These are phyloP conservation scores for Cryptomeria japonica DNA, from an alignment of 75 land plant genomes.

Conservation along the genomic window DNA sequence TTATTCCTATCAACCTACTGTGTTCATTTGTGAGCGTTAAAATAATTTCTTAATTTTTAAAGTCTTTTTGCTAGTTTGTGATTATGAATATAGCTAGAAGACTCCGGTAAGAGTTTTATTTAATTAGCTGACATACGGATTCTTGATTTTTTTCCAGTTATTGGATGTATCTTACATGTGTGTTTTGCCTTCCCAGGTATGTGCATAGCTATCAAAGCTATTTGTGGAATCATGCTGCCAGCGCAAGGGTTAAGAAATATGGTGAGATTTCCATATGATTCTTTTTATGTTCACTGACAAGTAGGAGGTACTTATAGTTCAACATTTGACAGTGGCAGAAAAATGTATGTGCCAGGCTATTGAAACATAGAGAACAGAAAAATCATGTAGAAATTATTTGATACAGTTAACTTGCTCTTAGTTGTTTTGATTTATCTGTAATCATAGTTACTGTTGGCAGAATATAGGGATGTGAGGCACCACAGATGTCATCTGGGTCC, in stretches of 20 bases:
- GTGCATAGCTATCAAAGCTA: conserved; percentile 98
- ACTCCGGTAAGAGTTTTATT: background rate
- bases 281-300: background rate
- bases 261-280: conserved; percentile 41
- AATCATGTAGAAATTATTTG: background rate
- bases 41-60: background rate
- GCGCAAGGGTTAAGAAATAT: conserved; percentile 65
- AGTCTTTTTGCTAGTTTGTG: background rate
- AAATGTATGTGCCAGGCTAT: background rate
- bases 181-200: conserved; percentile 52
- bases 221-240: conserved; percentile 97
- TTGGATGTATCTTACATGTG: background rate
- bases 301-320: background rate
- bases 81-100: background rate
- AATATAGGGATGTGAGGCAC: too few relatives aligned
- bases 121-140: background rate
- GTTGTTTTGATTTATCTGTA: background rate
- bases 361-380: background rate
- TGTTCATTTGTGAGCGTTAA: background rate
- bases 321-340: background rate
- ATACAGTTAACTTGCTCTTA: background rate
- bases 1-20: background rate
- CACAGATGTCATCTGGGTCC: too few relatives aligned
- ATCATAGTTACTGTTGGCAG: background rate
- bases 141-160: background rate